Base-by-base conservation (phyloP, 176 grass and related monocot genomes). In the Aegilops sharonensis region DNA sequence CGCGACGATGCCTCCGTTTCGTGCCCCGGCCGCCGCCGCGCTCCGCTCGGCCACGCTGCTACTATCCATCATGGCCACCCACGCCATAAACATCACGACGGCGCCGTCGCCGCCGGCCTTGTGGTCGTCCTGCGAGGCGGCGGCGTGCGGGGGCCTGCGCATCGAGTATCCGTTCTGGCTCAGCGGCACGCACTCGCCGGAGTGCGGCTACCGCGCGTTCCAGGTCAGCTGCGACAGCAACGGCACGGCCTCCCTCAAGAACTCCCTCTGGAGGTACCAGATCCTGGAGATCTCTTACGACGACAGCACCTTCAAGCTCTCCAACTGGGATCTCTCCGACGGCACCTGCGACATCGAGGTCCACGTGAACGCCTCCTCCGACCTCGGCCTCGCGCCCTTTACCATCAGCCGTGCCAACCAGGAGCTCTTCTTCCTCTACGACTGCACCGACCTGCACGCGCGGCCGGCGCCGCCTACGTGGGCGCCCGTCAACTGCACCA, bases 81-180 rank as follows among this genome's bases (percentile, higher is more conserved):
- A 13, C 13, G 25, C 47, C 5, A 0, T 10, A 1, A 65, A 83
- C 81, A 47, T 31, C 30, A 68, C 64, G 0, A 3, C 27, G 64
- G 0, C 64, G 6, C 0, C 27, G 27, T 31, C 5, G 63, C 4
- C 18, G 24, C 27, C 27, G 27, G 27, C 27, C 27, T 27, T 32
- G 31, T 32, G 31, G 31, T 14, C 69, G 18, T 54, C 50, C 0
- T 93, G 93, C 77, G n/a, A 30, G 7, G 32, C 77, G 34, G 78
- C 64, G 10, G 1, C 2, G 10, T 95, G 94, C 62, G 90, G 90
- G 5, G 2, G 0, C 27, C 84, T 84, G 1, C 52, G 2, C 42
- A 69, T 95, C 64, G 11, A 13, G 14, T 95, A 84, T 72, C 93
- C 93, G 4, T 91, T 95, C 63, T 92, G 93, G 93, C 80, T 89